Evolutionary conservation across 345 rosid species (phyloP), one percentile per base, ranked within the genome.

Genomic region (Syzygium jambos): DNA sequence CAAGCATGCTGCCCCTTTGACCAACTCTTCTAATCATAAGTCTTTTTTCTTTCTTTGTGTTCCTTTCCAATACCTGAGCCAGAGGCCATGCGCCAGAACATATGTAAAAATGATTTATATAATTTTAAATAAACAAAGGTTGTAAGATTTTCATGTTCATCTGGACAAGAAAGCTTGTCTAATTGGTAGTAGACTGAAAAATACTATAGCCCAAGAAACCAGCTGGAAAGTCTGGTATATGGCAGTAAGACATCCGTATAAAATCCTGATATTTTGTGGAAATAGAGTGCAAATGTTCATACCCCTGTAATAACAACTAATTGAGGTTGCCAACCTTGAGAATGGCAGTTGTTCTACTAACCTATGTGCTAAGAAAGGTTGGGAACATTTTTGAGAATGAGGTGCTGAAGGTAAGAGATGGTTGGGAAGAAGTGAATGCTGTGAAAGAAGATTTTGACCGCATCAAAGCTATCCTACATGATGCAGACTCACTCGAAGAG

Each of bases 281-380:
- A 54, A 54, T 29, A 30, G 19, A 65, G 41, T 65, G 21, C 34
- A 29, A 17, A 30, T 30, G 12, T 65, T 65, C 43, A 65, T 16
- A 65, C 43, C 34, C 30, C 38, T 30, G 43, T 16, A 17, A 65
- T 30, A 30, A 10, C 43, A 30, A 65, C 43, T 30, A 57, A 30
- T 65, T 65, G 78, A 30, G 43, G 78, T 65, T 30, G 78, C 43
- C 43, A 51, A 25, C 13, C 43, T 56, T 23, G 78, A 56, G 23
- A 86, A 91, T 91, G 93, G 90, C 91, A 51, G 92, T 88, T 29
- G 63, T 51, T 89, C 85, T 88, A 34, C 90, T 91, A 19, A 80
- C 83, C 51, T 84, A 73, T 88, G 87, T 91, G 38, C 92, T 91
- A 16, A 86, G 38, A 59, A n/a, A 87, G 88, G 85, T 87, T 1